Base-by-base conservation (phyloP, 2,329 filamentous ascomycete genomes). In the Colletotrichum higginsianum region DNA sequence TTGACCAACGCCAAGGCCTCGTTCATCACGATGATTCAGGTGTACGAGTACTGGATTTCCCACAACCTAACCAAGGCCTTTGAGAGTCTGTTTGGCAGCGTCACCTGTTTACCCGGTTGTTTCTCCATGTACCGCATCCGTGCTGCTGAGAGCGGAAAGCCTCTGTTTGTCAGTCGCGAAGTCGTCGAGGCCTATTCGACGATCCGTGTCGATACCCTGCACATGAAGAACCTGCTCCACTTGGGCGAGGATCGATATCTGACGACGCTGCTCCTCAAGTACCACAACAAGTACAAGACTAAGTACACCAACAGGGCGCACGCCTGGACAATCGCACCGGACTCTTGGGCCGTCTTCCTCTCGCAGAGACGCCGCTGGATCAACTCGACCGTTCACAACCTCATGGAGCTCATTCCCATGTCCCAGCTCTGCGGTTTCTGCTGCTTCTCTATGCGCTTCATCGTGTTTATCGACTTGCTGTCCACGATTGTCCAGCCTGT, bases 351-450 rank as follows among this genome's bases (percentile, higher is more conserved):
- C 52, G 94, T 99, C 71, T 98, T 99, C 89, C 87, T 98, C 82
- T 99, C 96, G 35, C 96, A 99, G 84, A 94, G 96, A 87, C 96
- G 96, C 86, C 94, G 96, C 81, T 99, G 96, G 96, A 99, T 99
- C 84, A 99, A 99, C 87, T 98, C 95, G 67, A 99, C 96, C 0
- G 94, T 99, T 62, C 96, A 99, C 88, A 99, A 99, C 82, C 87
- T 99, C 74, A 93, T 97, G 74, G 96, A 99, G 82, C 92, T 99
- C 73, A 96, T 98, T 74, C 95, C 96, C 7, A 87, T 99, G 82
- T 91, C 93, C 73, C 94, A 98, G 81, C 93, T 99, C 61, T 99
- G 96, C 82, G 96, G 96, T 84, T 99, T 99, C 92, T 99, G 96
- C 88, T 99, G 96, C 85, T 99, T 99, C 87, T 97, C 94, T 83